Percentiles rank a stretch among this genome's conserved stretches.
phyloP scores from a whole-genome alignment of 371 early-diverging fungal genomes.

The Syncephalastrum monosporum region DNA sequence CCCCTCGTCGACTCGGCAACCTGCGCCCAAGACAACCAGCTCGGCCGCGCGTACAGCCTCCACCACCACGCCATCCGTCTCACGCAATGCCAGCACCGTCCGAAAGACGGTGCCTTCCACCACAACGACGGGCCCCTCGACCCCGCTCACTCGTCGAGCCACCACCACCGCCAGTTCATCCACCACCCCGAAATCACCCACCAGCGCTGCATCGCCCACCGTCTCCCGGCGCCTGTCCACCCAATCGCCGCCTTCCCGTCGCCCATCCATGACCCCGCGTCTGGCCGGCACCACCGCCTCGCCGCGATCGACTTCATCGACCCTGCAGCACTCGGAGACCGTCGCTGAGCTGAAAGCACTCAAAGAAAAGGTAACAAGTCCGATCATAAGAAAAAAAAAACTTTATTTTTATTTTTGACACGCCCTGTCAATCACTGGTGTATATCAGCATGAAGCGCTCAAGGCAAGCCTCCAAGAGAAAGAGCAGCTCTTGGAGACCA shows the following conservation, averaged over 20 bases:
- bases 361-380: conserved; percentile 16
- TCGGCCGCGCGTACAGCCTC: conserved; percentile 9
- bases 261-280: conserved; percentile 4
- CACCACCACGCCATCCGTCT: conserved; percentile 4
- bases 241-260: conserved; percentile 8
- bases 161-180: conserved; percentile 5
- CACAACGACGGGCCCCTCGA: conserved; percentile 7
- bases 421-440: no score
- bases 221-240: conserved; percentile 4
- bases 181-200: background rate
- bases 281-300: conserved; percentile 7
- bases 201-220: conserved; percentile 13
- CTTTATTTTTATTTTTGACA: conserved; percentile 6
- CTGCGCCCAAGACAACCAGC: background rate
- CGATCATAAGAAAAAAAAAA: background rate
- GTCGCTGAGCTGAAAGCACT: conserved; percentile 22
- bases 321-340: conserved; percentile 14
- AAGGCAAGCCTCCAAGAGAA: conserved; percentile 14
- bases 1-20: conserved; percentile 7
- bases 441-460: conserved; percentile 17
- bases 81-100: conserved; percentile 14
- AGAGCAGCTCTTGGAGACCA: conserved; percentile 15
- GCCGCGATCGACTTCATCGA: background rate
- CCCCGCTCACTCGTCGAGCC: conserved; percentile 15
- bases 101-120: conserved; percentile 6